phyloP scores from a whole-genome alignment of 2,329 filamentous ascomycete species.

The Paraconiothyrium brasiliense region DNA sequence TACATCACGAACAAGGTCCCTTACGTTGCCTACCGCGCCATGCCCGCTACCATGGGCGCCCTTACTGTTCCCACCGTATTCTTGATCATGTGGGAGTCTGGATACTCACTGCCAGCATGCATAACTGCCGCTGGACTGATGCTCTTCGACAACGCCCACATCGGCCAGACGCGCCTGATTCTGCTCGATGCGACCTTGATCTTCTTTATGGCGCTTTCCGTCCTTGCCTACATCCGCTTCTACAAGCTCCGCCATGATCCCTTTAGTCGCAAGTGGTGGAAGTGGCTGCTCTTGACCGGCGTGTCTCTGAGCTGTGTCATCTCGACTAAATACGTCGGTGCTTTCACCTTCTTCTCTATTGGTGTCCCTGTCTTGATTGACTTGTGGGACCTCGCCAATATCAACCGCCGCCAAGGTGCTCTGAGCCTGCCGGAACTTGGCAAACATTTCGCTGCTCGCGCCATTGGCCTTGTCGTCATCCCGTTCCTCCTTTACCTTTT shows the following conservation, averaged over 20 bases:
- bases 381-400: slow-evolving; percentile 91
- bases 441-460: slow-evolving; percentile 89
- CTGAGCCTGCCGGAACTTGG: slow-evolving; percentile 80
- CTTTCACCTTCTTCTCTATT: slow-evolving; percentile 97
- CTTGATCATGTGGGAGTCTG: slow-evolving; percentile 99
- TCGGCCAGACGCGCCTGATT: slow-evolving; percentile 94
- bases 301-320: slow-evolving; percentile 97
- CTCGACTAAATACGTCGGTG: slow-evolving; percentile 96
- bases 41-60: slow-evolving; percentile 90
- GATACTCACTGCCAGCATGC: slow-evolving; percentile 93
- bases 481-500: slow-evolving; percentile 99
- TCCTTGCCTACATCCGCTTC: slow-evolving; percentile 95
- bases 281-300: slow-evolving; percentile 95
- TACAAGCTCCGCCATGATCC: slow-evolving; percentile 92
- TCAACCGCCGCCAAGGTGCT: slow-evolving; percentile 84
- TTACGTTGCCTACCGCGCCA: slow-evolving; percentile 92
- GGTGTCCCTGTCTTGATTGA: slow-evolving; percentile 94
- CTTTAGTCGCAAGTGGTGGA: slow-evolving; percentile 98
- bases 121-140: slow-evolving; percentile 85
- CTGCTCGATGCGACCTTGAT: slow-evolving; percentile 93
- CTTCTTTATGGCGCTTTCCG: slow-evolving; percentile 93
- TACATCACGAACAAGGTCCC: slow-evolving; percentile 97
- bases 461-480: slow-evolving; percentile 85
- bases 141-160: slow-evolving; percentile 96
- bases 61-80: slow-evolving; percentile 94